These are phyloP conservation scores for Ilyonectria destructans DNA, from an alignment of 2,329 filamentous ascomycete species.

Conservation along the genomic window DNA sequence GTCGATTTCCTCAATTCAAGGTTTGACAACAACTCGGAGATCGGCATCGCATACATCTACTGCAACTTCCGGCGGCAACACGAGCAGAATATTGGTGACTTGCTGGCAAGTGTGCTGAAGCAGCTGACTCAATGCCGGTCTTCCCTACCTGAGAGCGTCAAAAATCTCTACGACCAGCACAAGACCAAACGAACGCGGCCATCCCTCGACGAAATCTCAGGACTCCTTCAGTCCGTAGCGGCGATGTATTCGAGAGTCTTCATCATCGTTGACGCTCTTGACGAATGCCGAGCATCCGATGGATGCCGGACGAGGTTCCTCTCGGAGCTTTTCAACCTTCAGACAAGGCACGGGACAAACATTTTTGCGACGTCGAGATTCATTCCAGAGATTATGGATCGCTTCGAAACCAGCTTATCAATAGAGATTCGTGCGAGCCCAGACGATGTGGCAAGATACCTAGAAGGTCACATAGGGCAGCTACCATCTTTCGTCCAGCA, in stretches of 20 bases:
- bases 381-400: conserved; percentile 27
- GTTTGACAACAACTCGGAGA: neutral
- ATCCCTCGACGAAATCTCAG: conserved; percentile 2
- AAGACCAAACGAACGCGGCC: neutral
- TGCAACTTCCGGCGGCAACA: conserved; percentile 33
- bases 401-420: conserved; percentile 1
- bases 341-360: conserved; percentile 16
- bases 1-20: neutral
- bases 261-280: conserved; percentile 10
- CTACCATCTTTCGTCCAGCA: too few species aligned
- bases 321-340: conserved; percentile 10
- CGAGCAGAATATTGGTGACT: conserved; percentile 43
- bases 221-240: neutral
- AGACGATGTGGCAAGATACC: conserved; percentile 35
- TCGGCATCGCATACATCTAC: conserved; percentile 53
- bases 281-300: neutral
- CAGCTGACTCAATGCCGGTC: conserved; percentile 49
- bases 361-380: conserved; percentile 46
- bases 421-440: conserved; percentile 35
- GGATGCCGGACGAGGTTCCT: conserved; percentile 12
- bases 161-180: neutral
- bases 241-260: conserved; percentile 24
- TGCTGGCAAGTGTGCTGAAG: conserved; percentile 52
- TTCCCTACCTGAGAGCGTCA: neutral
- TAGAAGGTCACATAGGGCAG: neutral